These are phyloP conservation scores for Solanum rostratum DNA, from an alignment of 257 asterid genomes.

Conservation along the genomic window DNA sequence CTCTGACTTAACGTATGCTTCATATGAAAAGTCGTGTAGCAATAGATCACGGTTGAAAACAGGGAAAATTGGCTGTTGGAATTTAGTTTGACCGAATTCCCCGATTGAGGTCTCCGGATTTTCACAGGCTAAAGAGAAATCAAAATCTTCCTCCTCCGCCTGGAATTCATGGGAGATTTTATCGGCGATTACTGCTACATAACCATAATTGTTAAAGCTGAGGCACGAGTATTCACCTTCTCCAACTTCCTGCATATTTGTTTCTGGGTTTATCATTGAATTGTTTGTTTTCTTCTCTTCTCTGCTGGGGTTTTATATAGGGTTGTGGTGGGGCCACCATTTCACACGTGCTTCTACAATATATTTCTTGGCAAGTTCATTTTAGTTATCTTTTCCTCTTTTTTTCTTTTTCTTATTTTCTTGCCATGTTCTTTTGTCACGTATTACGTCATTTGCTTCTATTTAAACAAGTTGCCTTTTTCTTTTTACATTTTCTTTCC, in stretches of 20 bases:
- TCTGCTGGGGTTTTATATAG: not conserved
- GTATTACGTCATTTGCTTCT: not conserved
- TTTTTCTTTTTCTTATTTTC: not conserved
- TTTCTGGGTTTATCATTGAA: not conserved
- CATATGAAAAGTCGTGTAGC: not conserved
- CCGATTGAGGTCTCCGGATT: slow-evolving; percentile 7
- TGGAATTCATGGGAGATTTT: not conserved
- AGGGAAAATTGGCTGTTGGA: slow-evolving; percentile 16
- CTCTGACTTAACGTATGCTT: not conserved
- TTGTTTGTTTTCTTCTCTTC: not conserved
- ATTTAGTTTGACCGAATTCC: slow-evolving; percentile 21
- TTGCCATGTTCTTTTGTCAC: not conserved
- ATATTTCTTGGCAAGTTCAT: not conserved
- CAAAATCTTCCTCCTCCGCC: slow-evolving; percentile 36
- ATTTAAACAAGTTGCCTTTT: not conserved
- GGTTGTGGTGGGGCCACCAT: too few relatives aligned
- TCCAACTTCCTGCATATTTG: not conserved
- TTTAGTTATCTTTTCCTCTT: not conserved
- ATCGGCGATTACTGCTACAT: not conserved
- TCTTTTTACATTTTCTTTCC: not conserved
- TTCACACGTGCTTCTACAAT: not conserved
- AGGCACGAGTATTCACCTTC: not conserved
- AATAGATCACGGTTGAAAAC: slow-evolving; percentile 19
- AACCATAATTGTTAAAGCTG: not conserved
- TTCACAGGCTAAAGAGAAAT: slow-evolving; percentile 36